Conservation (phyloP, 108 stramenopile genomes). For the Hondaea fermentalgiana region DNA sequence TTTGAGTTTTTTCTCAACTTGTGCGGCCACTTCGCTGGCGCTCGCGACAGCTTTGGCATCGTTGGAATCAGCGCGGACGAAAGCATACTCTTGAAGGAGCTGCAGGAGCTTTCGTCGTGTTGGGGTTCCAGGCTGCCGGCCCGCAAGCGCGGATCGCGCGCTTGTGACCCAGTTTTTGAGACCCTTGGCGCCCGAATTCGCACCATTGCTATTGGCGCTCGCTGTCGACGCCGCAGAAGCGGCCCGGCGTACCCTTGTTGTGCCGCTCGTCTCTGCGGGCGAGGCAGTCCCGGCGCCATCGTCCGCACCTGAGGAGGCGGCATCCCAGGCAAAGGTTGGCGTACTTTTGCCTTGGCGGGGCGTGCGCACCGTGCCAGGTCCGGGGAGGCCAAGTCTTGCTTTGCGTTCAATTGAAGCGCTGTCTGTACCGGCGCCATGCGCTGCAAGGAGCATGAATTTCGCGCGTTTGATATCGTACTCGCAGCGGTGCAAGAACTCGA, state of each 20-base stretch:
- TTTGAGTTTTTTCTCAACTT: not conserved
- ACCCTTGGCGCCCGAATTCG: not conserved
- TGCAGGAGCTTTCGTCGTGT: not conserved
- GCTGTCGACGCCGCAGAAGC: not conserved
- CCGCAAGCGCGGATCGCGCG: not conserved
- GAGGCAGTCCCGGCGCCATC: not conserved
- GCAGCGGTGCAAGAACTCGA: conserved; percentile 14
- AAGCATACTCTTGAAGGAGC: not conserved
- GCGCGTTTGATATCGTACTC: conserved; percentile 6
- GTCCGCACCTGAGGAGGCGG: not conserved
- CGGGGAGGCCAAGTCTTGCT: not conserved
- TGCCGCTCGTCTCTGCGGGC: not conserved
- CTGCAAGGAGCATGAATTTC: not conserved
- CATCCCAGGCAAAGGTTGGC: not conserved
- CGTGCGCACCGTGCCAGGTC: not conserved
- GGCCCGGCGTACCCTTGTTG: not conserved
- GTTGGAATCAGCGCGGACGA: not conserved
- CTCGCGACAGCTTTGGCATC: not conserved
- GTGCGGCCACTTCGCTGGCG: not conserved
- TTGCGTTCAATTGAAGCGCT: not conserved
- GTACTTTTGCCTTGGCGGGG: not conserved
- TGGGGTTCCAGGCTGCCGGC: not conserved
- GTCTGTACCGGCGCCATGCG: not conserved
- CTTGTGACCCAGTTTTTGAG: not conserved
- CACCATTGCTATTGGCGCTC: not conserved